phyloP scores from a whole-genome alignment of 306 rosid genomes.

The Dryas alaskensis region DNA sequence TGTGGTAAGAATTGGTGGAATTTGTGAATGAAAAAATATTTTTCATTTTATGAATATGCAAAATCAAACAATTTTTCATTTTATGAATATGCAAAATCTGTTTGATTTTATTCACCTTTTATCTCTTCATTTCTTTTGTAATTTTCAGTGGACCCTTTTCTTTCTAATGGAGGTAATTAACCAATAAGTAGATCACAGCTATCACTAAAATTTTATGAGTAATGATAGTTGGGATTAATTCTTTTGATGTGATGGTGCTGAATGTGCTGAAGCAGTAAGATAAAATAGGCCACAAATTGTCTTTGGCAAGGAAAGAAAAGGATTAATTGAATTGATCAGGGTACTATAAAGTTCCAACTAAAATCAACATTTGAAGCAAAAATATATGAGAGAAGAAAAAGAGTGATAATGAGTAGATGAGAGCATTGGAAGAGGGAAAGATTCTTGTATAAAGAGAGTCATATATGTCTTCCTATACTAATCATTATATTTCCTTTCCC shows the following conservation, averaged over 20 bases:
- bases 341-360: constrained; percentile 5
- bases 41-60: too few relatives aligned
- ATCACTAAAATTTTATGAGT: too few relatives aligned
- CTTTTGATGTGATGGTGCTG: not conserved
- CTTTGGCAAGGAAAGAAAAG: not conserved
- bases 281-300: not conserved
- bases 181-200: too few relatives aligned
- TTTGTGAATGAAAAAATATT: too few relatives aligned
- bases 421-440: constrained; percentile 62
- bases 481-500: constrained; percentile 51
- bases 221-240: too few relatives aligned
- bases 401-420: constrained; percentile 30
- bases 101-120: too few relatives aligned
- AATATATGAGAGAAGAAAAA: constrained; percentile 8
- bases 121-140: too few relatives aligned
- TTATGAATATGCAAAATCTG: too few relatives aligned
- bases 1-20: constrained; percentile 19
- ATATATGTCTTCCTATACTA: constrained; percentile 49
- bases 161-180: too few relatives aligned
- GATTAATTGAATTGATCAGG: too few relatives aligned
- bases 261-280: not conserved
- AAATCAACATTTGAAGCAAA: constrained; percentile 11
- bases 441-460: constrained; percentile 70
- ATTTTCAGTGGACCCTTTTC: too few relatives aligned
- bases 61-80: too few relatives aligned